Conservation (phyloP, 129 eudicot species). For the Ambrosia trifida region DNA sequence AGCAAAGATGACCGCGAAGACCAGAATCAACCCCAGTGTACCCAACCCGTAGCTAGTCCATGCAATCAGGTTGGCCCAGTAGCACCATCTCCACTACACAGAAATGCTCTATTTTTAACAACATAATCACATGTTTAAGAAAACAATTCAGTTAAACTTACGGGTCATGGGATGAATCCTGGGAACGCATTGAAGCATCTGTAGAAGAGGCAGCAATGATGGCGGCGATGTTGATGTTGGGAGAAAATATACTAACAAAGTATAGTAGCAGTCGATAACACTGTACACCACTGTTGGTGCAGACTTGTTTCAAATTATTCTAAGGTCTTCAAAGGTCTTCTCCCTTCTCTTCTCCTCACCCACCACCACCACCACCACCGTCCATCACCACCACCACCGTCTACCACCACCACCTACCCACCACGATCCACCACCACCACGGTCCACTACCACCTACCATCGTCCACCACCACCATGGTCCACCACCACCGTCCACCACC, state of each 20-base stretch:
- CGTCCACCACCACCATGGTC: too few relatives aligned
- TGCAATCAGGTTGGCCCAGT: slow-evolving; percentile 41
- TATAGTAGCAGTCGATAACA: slow-evolving; percentile 38
- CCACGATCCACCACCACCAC: too few relatives aligned
- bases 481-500: too few relatives aligned
- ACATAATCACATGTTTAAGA: background rate
- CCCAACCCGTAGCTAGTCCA: slow-evolving; percentile 52
- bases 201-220: slow-evolving; percentile 42
- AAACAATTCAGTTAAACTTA: slow-evolving; percentile 23
- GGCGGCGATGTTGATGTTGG: slow-evolving; percentile 45
- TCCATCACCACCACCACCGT: too few relatives aligned
- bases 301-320: too few relatives aligned
- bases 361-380: too few relatives aligned
- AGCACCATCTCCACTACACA: slow-evolving; percentile 56
- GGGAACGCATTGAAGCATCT: slow-evolving; percentile 40
- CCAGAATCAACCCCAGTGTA: slow-evolving; percentile 32
- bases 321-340: too few relatives aligned
- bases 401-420: too few relatives aligned
- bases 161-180: slow-evolving; percentile 49
- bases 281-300: slow-evolving; percentile 28
- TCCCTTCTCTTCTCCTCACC: too few relatives aligned
- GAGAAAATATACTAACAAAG: slow-evolving; percentile 44
- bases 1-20: slow-evolving; percentile 40
- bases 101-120: slow-evolving; percentile 36
- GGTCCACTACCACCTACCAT: too few relatives aligned